Percentiles rank a stretch among this genome's conserved stretches.
These are phyloP conservation scores for Monilinia fructigena DNA, from an alignment of 2,329 filamentous ascomycete genomes.

Conservation along the genomic window DNA sequence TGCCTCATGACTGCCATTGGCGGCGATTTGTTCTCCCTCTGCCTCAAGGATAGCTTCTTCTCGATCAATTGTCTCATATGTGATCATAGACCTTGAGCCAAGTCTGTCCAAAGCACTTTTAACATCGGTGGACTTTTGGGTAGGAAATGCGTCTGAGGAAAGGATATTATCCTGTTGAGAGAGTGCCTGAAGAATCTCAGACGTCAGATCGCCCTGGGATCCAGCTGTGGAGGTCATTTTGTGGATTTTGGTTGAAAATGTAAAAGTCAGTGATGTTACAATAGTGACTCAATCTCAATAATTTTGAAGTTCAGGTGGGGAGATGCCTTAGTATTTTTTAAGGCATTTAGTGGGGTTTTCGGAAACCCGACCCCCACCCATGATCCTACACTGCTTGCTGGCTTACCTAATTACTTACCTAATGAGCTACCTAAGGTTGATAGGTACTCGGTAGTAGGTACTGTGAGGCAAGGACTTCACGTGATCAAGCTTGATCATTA, in stretches of 20 bases:
- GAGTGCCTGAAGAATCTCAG: conserved; percentile 64
- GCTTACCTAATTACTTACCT: too few species aligned
- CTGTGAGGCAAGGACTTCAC: too few species aligned
- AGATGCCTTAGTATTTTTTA: neutral
- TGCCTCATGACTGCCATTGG: conserved; percentile 77
- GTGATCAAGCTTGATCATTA: too few species aligned
- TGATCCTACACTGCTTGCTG: neutral
- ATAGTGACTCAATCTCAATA: conserved; percentile 23
- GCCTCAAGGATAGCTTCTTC: conserved; percentile 75
- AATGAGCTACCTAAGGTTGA: too few species aligned
- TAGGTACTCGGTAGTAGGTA: too few species aligned
- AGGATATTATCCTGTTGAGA: conserved; percentile 62
- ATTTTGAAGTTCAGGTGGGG: conserved; percentile 22
- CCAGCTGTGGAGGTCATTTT: conserved; percentile 48
- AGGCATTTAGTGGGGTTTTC: conserved; percentile 20
- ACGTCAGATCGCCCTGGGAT: conserved; percentile 55
- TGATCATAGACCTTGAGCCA: conserved; percentile 78
- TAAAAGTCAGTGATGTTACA: neutral
- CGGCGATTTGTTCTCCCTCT: conserved; percentile 70
- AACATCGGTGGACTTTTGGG: conserved; percentile 63
- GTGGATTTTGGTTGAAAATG: neutral
- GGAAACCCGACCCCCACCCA: neutral
- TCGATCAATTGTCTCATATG: conserved; percentile 77
- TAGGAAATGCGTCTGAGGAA: conserved; percentile 68
- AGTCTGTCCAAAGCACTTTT: conserved; percentile 89